phyloP scores from a whole-genome alignment of 306 rosid species.

The Elaeagnus macrophylla region DNA sequence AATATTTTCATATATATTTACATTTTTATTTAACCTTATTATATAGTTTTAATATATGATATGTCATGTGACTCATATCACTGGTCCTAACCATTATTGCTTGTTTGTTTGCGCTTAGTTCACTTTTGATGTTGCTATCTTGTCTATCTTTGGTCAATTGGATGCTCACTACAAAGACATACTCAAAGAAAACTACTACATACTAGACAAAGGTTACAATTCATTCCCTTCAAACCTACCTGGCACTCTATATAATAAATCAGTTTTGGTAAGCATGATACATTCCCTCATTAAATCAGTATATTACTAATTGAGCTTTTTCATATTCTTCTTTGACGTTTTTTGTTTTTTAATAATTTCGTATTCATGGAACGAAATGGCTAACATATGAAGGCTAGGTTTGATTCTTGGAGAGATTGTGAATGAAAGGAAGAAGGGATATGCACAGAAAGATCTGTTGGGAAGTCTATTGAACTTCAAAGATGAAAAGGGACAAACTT shows the following conservation, averaged over 20 bases:
- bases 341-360: not conserved
- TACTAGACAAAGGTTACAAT: constrained; percentile 25
- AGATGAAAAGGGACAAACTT: constrained; percentile 13
- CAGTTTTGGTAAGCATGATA: constrained; percentile 16
- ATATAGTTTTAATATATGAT: not conserved
- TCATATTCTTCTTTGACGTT: too few species aligned
- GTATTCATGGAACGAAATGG: not conserved
- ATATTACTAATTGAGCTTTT: not conserved
- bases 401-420: constrained; percentile 7
- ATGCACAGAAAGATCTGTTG: constrained; percentile 14
- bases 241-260: constrained; percentile 11
- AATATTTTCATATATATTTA: not conserved
- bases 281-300: not conserved
- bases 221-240: constrained; percentile 16
- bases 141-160: constrained; percentile 17
- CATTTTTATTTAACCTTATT: not conserved
- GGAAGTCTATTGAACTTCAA: constrained; percentile 10
- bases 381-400: constrained; percentile 18
- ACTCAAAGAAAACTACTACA: constrained; percentile 13
- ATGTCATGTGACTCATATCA: not conserved
- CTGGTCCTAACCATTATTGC: not conserved
- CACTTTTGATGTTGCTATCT: constrained; percentile 16
- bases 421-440: constrained; percentile 7
- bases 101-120: not conserved
- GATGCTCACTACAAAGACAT: constrained; percentile 8